These are phyloP conservation scores for Calonectria naviculata DNA, from an alignment of 2,329 filamentous ascomycete genomes.

Conservation along the genomic window DNA sequence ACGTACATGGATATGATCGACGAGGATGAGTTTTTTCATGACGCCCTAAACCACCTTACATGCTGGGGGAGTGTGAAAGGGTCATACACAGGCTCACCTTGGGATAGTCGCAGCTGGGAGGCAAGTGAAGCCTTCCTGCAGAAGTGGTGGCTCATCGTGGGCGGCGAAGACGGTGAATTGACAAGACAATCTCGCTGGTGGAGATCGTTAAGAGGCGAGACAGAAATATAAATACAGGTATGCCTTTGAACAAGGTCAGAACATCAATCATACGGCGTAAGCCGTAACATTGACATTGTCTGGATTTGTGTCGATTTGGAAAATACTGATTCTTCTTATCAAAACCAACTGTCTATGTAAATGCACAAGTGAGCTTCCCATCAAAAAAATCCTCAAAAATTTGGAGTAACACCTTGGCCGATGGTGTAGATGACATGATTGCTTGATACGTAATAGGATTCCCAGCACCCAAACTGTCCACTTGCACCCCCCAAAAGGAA, in stretches of 20 bases:
- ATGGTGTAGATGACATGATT: conserved; percentile 19
- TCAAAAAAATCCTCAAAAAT: conserved; percentile 7
- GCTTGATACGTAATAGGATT: conserved; percentile 18
- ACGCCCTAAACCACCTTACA: conserved; percentile 41
- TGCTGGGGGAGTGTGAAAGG: conserved; percentile 42
- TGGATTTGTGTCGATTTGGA: neutral
- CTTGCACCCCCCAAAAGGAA: neutral
- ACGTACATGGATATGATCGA: conserved; percentile 31
- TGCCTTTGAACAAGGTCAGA: neutral
- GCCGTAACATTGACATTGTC: neutral
- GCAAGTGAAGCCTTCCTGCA: conserved; percentile 41
- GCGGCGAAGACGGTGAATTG: conserved; percentile 43
- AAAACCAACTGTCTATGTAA: conserved; percentile 33
- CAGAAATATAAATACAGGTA: conserved; percentile 30
- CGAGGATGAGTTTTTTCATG: conserved; percentile 44
- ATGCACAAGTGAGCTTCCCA: conserved; percentile 12
- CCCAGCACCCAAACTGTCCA: conserved; percentile 11
- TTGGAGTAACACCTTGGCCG: conserved; percentile 16
- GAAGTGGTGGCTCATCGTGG: conserved; percentile 42
- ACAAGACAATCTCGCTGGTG: conserved; percentile 43
- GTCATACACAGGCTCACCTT: conserved; percentile 40
- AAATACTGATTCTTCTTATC: conserved; percentile 21
- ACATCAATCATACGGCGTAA: neutral
- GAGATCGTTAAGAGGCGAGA: conserved; percentile 41
- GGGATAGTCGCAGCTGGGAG: conserved; percentile 45